phyloP scores from a whole-genome alignment of 768 basidiomycete species.

The Suillus occidentalis region DNA sequence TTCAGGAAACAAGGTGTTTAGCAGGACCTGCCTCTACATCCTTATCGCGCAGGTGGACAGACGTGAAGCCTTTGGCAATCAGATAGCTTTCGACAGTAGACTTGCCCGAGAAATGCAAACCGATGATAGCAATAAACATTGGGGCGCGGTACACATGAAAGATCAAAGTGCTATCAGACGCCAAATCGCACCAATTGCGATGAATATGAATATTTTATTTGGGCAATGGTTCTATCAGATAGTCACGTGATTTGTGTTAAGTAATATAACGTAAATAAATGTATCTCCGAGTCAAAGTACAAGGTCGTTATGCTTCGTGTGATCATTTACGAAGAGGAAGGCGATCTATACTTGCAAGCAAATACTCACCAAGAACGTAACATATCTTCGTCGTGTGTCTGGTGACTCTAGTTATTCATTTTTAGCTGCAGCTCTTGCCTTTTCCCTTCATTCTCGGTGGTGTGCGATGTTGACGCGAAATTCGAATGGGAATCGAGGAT shows the following conservation, averaged over 20 bases:
- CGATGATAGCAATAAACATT: conserved; percentile 73
- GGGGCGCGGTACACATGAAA: background rate
- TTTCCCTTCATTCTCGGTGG: conserved; percentile 62
- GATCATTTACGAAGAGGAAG: too few relatives aligned
- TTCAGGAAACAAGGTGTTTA: background rate
- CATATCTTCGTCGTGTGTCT: background rate
- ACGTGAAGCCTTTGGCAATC: conserved; percentile 54
- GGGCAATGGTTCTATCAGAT: too few relatives aligned
- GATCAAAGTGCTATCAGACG: background rate
- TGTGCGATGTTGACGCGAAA: conserved; percentile 71
- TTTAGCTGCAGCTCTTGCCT: conserved; percentile 51
- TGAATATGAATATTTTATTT: too few relatives aligned
- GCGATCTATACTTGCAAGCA: background rate
- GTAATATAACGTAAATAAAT: too few relatives aligned
- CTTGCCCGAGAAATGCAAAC: conserved; percentile 63
- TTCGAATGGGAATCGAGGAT: conserved; percentile 57
- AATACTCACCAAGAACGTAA: background rate
- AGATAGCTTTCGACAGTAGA: conserved; percentile 61
- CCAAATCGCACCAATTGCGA: background rate
- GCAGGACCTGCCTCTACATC: conserved; percentile 19
- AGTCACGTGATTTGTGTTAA: background rate
- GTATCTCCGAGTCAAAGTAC: too few relatives aligned
- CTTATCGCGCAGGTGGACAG: conserved; percentile 40
- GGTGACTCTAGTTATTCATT: conserved; percentile 6
- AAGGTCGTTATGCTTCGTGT: too few relatives aligned